A percentile compares a stretch with the other conserved stretches of the same genome.
Conservation (phyloP, 2,329 filamentous ascomycete species). For the Seiridium cupressi region DNA sequence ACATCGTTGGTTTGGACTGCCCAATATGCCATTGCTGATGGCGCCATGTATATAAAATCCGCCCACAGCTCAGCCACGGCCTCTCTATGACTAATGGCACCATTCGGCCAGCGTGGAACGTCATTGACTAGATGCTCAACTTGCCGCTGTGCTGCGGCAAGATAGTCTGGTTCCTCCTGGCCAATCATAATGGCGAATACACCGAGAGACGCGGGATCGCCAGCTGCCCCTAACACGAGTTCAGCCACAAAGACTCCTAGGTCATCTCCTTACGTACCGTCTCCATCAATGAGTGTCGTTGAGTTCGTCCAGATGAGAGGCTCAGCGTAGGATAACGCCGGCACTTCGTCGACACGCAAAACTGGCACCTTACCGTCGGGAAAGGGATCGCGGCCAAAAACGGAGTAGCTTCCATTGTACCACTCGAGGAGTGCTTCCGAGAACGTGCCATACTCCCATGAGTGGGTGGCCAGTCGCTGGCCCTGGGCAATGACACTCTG, state of each 20-base stretch:
- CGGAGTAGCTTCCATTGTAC: constrained; percentile 19
- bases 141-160: constrained; percentile 37
- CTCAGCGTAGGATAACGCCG: constrained; percentile 15
- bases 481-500: constrained; percentile 21
- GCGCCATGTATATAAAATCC: constrained; percentile 48
- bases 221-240: too few species aligned
- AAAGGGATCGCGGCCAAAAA: constrained; percentile 7
- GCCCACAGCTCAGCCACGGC: constrained; percentile 43
- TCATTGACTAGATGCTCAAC: constrained; percentile 34
- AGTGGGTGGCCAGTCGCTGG: constrained; percentile 20
- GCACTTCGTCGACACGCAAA: background rate
- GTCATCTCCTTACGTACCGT: constrained; percentile 34
- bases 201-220: constrained; percentile 17
- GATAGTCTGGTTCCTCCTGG: constrained; percentile 28
- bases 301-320: constrained; percentile 20
- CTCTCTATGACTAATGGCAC: constrained; percentile 37
- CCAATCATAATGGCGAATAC: constrained; percentile 42
- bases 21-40: constrained; percentile 47
- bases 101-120: constrained; percentile 40
- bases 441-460: constrained; percentile 25
- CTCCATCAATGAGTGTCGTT: constrained; percentile 19
- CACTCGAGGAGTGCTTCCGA: constrained; percentile 23
- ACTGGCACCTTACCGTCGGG: background rate
- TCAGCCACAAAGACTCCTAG: constrained; percentile 29
- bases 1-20: constrained; percentile 35